Evolutionary conservation across 306 rosid species (phyloP).

Genomic region (Neltuma alba): DNA sequence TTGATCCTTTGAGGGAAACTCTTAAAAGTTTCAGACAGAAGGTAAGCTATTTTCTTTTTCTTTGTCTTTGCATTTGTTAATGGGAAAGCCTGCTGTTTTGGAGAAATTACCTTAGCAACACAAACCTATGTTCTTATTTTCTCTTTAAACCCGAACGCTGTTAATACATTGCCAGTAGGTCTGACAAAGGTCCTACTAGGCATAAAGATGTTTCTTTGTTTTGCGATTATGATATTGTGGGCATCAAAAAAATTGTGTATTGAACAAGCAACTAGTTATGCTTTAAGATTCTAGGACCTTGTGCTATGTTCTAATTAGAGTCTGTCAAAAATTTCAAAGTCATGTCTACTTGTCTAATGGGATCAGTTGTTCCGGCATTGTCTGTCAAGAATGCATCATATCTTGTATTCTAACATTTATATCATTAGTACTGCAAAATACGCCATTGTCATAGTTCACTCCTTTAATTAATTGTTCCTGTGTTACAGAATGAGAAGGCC

Average conservation of each 20-base stretch:
- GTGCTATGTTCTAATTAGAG: neutral
- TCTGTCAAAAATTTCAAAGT: slow-evolving; percentile 1
- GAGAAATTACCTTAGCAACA: neutral
- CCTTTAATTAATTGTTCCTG: neutral
- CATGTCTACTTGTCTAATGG: neutral
- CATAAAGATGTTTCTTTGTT: neutral
- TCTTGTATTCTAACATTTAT: slow-evolving; percentile 3
- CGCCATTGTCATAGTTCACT: neutral
- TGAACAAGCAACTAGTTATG: neutral
- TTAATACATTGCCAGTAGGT: neutral
- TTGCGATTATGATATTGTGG: neutral
- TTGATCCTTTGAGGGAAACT: slow-evolving; percentile 47
- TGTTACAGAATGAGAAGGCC: slow-evolving; percentile 47
- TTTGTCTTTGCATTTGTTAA: neutral
- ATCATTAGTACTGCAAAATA: neutral
- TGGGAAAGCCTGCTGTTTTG: slow-evolving; percentile 1
- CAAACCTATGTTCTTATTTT: slow-evolving; percentile 8
- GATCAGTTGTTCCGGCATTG: slow-evolving; percentile 4
- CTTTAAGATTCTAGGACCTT: slow-evolving; percentile 5
- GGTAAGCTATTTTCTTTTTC: slow-evolving; percentile 33
- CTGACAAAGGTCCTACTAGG: neutral
- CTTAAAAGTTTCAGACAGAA: slow-evolving; percentile 46
- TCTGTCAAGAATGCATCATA: slow-evolving; percentile 20
- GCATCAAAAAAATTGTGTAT: neutral
- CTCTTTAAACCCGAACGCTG: neutral